A percentile compares a stretch with the other conserved stretches of the same genome.
Evolutionary conservation across 2,329 filamentous ascomycete genomes (phyloP).

Genomic region (Calycina herbarum): DNA sequence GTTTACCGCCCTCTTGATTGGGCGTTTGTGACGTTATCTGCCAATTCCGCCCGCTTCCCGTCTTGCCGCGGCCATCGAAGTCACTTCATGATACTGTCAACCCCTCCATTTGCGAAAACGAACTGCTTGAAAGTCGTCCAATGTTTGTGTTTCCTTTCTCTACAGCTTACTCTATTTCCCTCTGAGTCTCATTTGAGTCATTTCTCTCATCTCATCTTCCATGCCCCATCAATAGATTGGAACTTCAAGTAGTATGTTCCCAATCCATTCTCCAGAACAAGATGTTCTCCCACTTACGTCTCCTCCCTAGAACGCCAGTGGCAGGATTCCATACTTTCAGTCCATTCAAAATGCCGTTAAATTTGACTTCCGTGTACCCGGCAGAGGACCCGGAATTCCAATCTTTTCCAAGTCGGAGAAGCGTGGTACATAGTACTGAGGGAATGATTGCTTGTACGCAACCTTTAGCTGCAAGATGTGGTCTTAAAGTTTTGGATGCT

Average conservation of each 20-base stretch:
- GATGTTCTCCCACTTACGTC: slow-evolving; percentile 3
- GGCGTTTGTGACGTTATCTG: slow-evolving; percentile 8
- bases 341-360: slow-evolving; percentile 34
- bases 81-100: too few relatives aligned
- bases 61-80: slow-evolving; percentile 12
- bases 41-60: neutral
- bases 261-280: neutral
- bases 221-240: neutral
- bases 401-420: slow-evolving; percentile 76
- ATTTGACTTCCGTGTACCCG: slow-evolving; percentile 36
- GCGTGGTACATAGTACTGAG: slow-evolving; percentile 89
- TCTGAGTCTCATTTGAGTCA: neutral
- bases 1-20: slow-evolving; percentile 13
- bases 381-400: slow-evolving; percentile 48
- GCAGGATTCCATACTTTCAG: neutral
- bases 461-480: slow-evolving; percentile 84
- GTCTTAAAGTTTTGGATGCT: slow-evolving; percentile 77
- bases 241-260: slow-evolving; percentile 6
- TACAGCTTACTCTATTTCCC: neutral
- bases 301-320: neutral
- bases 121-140: neutral
- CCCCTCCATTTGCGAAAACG: neutral
- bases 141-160: neutral
- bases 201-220: neutral
- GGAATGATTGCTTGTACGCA: slow-evolving; percentile 91